phyloP scores from a whole-genome alignment of 768 basidiomycete species.

The Phanerochaete carnosa region DNA sequence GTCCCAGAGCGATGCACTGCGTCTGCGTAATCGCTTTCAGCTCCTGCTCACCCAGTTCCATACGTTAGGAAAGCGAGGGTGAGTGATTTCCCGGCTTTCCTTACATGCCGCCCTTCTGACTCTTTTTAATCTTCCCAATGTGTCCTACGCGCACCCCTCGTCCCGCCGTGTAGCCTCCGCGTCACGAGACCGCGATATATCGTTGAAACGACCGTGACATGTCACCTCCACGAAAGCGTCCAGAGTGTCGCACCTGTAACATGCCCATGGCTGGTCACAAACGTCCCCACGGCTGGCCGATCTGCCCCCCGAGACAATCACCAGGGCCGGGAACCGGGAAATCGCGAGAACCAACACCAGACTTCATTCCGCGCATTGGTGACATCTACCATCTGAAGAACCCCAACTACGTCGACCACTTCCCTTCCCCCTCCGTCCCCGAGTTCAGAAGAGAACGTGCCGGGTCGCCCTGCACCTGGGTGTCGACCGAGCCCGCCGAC shows the following conservation, averaged over 20 bases:
- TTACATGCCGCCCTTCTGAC: background rate
- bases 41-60: background rate
- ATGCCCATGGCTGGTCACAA: conserved; percentile 38
- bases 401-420: conserved; percentile 30
- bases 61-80: conserved; percentile 5
- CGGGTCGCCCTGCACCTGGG: conserved; percentile 18
- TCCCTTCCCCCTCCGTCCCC: background rate
- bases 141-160: background rate
- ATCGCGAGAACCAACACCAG: background rate
- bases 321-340: background rate
- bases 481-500: conserved; percentile 22
- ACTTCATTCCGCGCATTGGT: background rate
- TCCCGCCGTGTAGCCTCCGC: background rate
- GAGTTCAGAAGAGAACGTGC: background rate
- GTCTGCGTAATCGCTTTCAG: conserved; percentile 1
- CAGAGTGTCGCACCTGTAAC: conserved; percentile 31
- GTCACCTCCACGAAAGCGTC: conserved; percentile 28
- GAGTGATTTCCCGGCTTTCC: background rate
- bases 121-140: background rate
- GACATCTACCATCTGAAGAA: conserved; percentile 29
- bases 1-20: conserved; percentile 7
- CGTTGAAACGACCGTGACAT: conserved; percentile 1
- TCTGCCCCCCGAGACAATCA: conserved; percentile 25
- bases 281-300: conserved; percentile 27
- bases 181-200: background rate